Conservation (phyloP, 2,329 filamentous ascomycete genomes). For the Arthrobotrys entomopaga region DNA sequence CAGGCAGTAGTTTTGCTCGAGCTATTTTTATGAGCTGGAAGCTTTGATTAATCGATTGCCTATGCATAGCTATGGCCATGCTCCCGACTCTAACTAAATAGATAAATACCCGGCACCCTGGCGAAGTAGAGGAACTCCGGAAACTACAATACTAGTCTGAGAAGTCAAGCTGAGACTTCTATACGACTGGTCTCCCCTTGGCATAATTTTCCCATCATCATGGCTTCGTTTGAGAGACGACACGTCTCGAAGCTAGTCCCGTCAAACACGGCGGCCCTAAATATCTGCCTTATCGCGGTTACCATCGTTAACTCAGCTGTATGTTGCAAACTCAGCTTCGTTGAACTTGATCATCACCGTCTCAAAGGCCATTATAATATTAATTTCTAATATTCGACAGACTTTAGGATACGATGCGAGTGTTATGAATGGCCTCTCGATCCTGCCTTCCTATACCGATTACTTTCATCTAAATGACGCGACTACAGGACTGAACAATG, state of each 20-base stretch:
- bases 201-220: slow-evolving; percentile 4
- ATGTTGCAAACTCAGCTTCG: not conserved
- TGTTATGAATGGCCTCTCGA: slow-evolving; percentile 70
- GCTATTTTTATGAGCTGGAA: too few species aligned
- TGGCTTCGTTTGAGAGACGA: slow-evolving; percentile 30
- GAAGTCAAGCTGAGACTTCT: too few species aligned
- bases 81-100: too few species aligned
- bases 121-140: too few species aligned
- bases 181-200: not conserved
- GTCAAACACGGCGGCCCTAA: slow-evolving; percentile 25
- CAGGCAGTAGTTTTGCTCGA: too few species aligned
- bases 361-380: not conserved
- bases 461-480: slow-evolving; percentile 69
- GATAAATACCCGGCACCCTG: too few species aligned
- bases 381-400: slow-evolving; percentile 2
- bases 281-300: slow-evolving; percentile 29
- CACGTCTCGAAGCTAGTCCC: slow-evolving; percentile 38
- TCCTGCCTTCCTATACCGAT: slow-evolving; percentile 68
- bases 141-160: too few species aligned
- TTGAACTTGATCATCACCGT: not conserved
- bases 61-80: too few species aligned
- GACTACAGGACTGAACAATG: slow-evolving; percentile 68
- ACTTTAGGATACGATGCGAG: slow-evolving; percentile 64
- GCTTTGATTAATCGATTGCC: too few species aligned
- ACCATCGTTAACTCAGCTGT: slow-evolving; percentile 47